Evolutionary conservation across 129 eudicot species (phyloP).

Genomic region (Flaveria robusta): DNA sequence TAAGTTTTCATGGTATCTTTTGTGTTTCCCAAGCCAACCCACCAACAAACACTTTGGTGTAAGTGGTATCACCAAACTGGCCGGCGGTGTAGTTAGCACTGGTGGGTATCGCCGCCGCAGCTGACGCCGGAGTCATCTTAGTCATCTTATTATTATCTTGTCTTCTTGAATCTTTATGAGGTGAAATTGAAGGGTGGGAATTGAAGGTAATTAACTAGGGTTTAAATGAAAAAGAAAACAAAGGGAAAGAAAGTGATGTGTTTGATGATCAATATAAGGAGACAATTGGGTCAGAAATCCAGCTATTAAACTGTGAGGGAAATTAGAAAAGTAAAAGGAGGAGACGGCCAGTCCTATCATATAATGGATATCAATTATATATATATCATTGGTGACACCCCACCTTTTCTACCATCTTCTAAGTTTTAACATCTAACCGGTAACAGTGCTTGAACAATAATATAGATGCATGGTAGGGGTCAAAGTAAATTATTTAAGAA

Average conservation of each 20-base stretch:
- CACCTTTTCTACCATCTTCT: slow-evolving; percentile 40
- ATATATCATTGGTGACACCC: slow-evolving; percentile 43
- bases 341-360: slow-evolving; percentile 38
- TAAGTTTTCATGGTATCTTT: slow-evolving; percentile 87
- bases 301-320: slow-evolving; percentile 44
- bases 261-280: slow-evolving; percentile 41
- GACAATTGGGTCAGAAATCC: slow-evolving; percentile 71
- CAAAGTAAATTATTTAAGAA: too few relatives aligned
- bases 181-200: not conserved
- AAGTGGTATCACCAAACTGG: slow-evolving; percentile 92
- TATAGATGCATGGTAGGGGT: too few relatives aligned
- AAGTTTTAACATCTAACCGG: not conserved
- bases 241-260: slow-evolving; percentile 27
- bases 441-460: too few relatives aligned
- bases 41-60: slow-evolving; percentile 91
- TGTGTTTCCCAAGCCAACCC: slow-evolving; percentile 99
- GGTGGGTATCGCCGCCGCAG: slow-evolving; percentile 30
- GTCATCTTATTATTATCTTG: not conserved
- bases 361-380: slow-evolving; percentile 59
- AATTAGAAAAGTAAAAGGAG: slow-evolving; percentile 46
- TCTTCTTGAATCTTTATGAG: not conserved
- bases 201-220: not conserved
- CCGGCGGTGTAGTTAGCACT: slow-evolving; percentile 41
- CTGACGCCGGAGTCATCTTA: slow-evolving; percentile 34
- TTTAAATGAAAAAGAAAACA: slow-evolving; percentile 14